Base-by-base conservation (phyloP, 78 protist genomes). In the Andalucia godoyi region DNA sequence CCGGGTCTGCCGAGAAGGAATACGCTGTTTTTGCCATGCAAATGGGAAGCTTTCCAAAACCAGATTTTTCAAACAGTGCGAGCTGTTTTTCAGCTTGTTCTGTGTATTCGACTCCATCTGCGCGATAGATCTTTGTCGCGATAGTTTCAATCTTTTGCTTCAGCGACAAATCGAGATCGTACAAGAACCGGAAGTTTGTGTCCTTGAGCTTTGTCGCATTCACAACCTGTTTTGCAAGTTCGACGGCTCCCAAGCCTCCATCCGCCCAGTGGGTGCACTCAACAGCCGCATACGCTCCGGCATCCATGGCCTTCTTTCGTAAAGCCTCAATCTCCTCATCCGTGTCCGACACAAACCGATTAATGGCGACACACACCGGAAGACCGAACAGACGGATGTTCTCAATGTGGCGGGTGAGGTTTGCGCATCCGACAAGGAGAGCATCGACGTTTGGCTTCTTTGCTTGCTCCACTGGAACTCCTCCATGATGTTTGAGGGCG, bases 1-100 rank as follows among this genome's bases (percentile, higher is more conserved):
- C 53, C 4, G 98, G 83, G 50, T 94, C 95, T 60, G 67, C 69
- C 9, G 87, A 66, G 25, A 94, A 59, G 4, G 90, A 79, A 47
- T 90, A 77, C 57, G 93, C 97, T 37, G 98, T 94, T 84, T 94
- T 94, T 38, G 97, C 95, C 90, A 94, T 93, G 77, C 98, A 94
- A 51, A 94, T 77, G 42, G 98, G 97, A 21, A 93, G 72, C n/a
- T 57, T 21, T 4, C 49, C 78, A 53, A 81, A 89, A 13, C 95
- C 97, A 43, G 33, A 53, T 33, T 4, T 12, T 51, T 53, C 80
- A 81, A 79, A 88, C 27, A 21, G 33, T 23, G 53, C 85, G 49
- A 93, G 74, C 58, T 86, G 42, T 13, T 36, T 30, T 47, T 73
- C 86, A 3, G 94, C 94, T 46, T 47, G 40, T 2, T 59, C 65